These are phyloP conservation scores for Pilasporangium apinafurcum DNA, from an alignment of 352 stramenopile genomes.

Conservation along the genomic window DNA sequence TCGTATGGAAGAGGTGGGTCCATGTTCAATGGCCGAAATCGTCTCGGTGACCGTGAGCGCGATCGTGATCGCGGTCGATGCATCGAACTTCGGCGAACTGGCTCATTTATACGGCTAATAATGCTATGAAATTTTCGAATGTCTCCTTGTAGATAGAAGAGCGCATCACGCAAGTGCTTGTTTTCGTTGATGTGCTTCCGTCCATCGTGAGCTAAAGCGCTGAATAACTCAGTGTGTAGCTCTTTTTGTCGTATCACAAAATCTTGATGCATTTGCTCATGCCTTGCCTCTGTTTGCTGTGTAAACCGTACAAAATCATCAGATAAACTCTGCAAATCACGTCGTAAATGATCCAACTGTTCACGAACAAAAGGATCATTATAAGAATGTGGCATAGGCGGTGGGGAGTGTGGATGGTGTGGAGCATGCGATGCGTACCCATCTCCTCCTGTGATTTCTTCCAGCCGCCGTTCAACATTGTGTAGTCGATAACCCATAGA, in stretches of 20 bases:
- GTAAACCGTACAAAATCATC: conserved; percentile 27
- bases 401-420: too few species aligned
- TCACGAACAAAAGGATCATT: conserved; percentile 10
- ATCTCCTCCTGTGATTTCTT: too few species aligned
- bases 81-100: conserved; percentile 8
- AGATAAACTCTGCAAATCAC: conserved; percentile 15
- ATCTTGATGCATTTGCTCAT: conserved; percentile 18
- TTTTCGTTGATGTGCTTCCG: conserved; percentile 33
- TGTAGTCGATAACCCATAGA: too few species aligned
- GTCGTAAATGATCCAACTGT: conserved; percentile 12
- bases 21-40: too few species aligned
- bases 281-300: conserved; percentile 10
- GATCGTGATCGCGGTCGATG: too few species aligned
- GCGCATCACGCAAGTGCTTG: conserved; percentile 33
- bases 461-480: too few species aligned
- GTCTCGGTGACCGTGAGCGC: too few species aligned
- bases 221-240: conserved; percentile 31
- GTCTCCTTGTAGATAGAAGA: conserved; percentile 34
- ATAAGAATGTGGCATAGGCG: background rate
- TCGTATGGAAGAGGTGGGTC: too few species aligned
- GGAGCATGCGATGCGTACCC: too few species aligned
- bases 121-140: conserved; percentile 20
- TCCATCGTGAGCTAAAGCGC: conserved; percentile 30
- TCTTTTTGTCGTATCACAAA: conserved; percentile 20
- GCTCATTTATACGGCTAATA: conserved; percentile 17